These are phyloP conservation scores for Pseudocercospora fijiensis DNA, from an alignment of 2,329 filamentous ascomycete species.

Conservation along the genomic window DNA sequence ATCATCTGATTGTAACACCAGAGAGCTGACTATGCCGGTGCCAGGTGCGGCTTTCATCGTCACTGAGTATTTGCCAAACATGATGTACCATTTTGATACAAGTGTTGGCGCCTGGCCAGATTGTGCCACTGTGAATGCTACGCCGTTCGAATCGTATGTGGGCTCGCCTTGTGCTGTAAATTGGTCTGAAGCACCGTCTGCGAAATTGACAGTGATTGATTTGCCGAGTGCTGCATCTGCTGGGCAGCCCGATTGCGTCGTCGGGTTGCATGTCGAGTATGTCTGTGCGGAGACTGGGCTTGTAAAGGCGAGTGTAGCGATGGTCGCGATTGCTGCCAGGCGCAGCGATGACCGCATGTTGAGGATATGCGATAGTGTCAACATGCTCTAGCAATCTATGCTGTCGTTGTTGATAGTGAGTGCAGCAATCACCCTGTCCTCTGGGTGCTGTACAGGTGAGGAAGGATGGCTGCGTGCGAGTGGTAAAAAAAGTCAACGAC, in stretches of 20 bases:
- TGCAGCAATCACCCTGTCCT: neutral
- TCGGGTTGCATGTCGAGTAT: constrained; percentile 58
- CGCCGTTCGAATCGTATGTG: constrained; percentile 74
- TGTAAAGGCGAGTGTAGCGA: constrained; percentile 40
- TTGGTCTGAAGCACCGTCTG: constrained; percentile 70
- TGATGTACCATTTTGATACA: constrained; percentile 92
- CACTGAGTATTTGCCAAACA: constrained; percentile 92
- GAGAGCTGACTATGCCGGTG: constrained; percentile 86
- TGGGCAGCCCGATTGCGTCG: constrained; percentile 61
- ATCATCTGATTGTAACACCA: constrained; percentile 85
- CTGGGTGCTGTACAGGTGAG: constrained; percentile 10
- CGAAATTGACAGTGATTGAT: constrained; percentile 82
- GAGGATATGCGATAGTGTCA: constrained; percentile 30
- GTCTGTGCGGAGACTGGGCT: constrained; percentile 51
- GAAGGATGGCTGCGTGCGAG: constrained; percentile 8
- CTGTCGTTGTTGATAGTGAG: neutral
- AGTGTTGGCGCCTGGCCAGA: constrained; percentile 84
- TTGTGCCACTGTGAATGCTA: constrained; percentile 72
- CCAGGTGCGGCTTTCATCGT: constrained; percentile 84
- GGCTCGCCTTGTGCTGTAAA: constrained; percentile 67
- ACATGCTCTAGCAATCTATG: constrained; percentile 26
- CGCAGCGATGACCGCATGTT: constrained; percentile 37
- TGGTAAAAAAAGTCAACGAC: constrained; percentile 5
- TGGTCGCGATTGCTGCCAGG: constrained; percentile 42
- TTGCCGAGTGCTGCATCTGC: constrained; percentile 77